These are phyloP conservation scores for Geranium brycei DNA, from an alignment of 345 rosid genomes.

Conservation along the genomic window DNA sequence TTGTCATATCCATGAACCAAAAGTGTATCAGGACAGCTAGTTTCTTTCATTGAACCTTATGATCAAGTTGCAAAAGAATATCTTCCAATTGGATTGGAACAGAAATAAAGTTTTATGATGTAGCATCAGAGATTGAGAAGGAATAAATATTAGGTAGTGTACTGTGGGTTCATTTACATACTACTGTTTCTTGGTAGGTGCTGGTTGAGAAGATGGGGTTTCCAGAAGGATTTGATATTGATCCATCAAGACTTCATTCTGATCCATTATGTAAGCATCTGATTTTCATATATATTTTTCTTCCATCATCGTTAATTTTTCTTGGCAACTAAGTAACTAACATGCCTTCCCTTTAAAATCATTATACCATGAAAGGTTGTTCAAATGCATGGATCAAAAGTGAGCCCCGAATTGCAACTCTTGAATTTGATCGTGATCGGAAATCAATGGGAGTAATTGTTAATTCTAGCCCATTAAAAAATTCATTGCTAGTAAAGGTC, in stretches of 20 bases:
- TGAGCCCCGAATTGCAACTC: slow-evolving; percentile 79
- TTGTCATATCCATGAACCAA: too few species aligned
- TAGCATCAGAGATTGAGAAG: too few species aligned
- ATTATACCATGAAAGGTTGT: slow-evolving; percentile 36
- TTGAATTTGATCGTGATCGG: slow-evolving; percentile 82
- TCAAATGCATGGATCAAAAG: slow-evolving; percentile 50
- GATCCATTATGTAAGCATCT: slow-evolving; percentile 41
- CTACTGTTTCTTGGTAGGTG: slow-evolving; percentile 35
- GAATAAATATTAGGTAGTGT: not conserved
- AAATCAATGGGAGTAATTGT: slow-evolving; percentile 98
- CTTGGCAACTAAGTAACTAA: not conserved
- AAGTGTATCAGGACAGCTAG: too few species aligned
- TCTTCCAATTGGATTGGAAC: too few species aligned
- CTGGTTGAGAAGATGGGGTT: slow-evolving; percentile 93
- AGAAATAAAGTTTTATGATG: too few species aligned
- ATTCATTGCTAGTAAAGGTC: slow-evolving; percentile 82
- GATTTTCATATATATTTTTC: not conserved
- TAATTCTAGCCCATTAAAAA: slow-evolving; percentile 56
- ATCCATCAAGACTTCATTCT: slow-evolving; percentile 23
- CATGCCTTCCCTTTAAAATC: not conserved
- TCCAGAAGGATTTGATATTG: slow-evolving; percentile 35
- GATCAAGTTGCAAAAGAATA: too few species aligned
- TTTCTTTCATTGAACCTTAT: too few species aligned
- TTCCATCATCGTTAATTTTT: slow-evolving; percentile 1
- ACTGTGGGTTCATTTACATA: not conserved